Evolutionary conservation across 345 rosid genomes (phyloP).

Genomic region (Jatropha curcas): DNA sequence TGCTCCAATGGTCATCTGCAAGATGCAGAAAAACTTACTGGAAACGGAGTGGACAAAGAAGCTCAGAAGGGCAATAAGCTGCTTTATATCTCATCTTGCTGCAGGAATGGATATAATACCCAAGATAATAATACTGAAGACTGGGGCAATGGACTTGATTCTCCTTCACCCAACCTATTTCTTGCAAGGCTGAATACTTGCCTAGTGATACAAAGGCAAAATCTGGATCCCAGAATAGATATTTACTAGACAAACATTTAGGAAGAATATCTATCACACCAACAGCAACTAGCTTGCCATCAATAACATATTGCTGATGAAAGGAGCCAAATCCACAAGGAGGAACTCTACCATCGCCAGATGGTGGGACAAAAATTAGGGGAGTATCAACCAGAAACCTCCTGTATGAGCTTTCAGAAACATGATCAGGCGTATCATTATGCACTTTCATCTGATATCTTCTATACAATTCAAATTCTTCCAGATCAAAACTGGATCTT

Average conservation of each 20-base stretch:
- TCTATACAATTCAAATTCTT: conserved; percentile 81
- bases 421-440: conserved; percentile 56
- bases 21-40: conserved; percentile 55
- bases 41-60: conserved; percentile 90
- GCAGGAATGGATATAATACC: conserved; percentile 97
- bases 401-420: conserved; percentile 62
- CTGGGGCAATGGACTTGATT: conserved; percentile 61
- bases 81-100: conserved; percentile 98
- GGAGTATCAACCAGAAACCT: conserved; percentile 88
- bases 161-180: conserved; percentile 76
- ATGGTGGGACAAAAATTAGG: conserved; percentile 56
- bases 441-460: conserved; percentile 87
- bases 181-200: conserved; percentile 89
- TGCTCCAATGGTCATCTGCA: conserved; percentile 6
- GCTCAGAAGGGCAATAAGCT: conserved; percentile 88
- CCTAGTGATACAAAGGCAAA: conserved; percentile 81
- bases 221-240: conserved; percentile 98
- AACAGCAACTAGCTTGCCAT: conserved; percentile 85
- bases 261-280: conserved; percentile 96
- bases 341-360: conserved; percentile 67
- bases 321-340: conserved; percentile 92
- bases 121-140: conserved; percentile 93
- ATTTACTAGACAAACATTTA: conserved; percentile 89
- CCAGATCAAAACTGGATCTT: conserved; percentile 82
- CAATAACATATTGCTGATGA: conserved; percentile 88